Evolutionary conservation across 306 rosid species (phyloP), one percentile per base, ranked within the genome.

Genomic region (Prunus padus): DNA sequence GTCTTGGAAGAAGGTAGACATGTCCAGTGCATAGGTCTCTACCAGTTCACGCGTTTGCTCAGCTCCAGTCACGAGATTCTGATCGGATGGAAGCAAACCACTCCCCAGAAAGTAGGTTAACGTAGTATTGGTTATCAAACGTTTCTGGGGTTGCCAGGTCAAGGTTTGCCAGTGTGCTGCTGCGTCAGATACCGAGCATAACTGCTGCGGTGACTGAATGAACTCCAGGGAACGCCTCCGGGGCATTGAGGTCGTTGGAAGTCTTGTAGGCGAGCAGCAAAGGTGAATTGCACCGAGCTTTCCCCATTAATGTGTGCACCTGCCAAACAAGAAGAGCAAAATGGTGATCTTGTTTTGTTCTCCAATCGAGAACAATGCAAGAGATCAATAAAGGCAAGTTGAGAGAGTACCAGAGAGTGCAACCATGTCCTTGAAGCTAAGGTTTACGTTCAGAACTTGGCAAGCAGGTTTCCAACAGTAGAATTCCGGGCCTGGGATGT

Each of bases 281-380:
- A 90, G 30, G 93, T 81, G n/a, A 82, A n/a, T n/a, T 50, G 84
- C 98, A 92, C 3, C 96, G 87, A 2, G 98, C 97, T 83, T 78
- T 90, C 40, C 97, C 98, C 18, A 90, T 83, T 31, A 97, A n/a
- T 92, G 74, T 92, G 98, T 0, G 93, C 97, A 42, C 97, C 97
- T 90, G 67, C 60, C 60, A 12, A 60, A n/a, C 28, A 8, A 22
- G 1, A 23, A 28, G 33, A 44, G 31, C 40, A 62, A 51, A 11
- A 1, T 37, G 5, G 15, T 5, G 4, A 1, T 20, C 37, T 16
- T 46, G 2, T 7, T 26, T 11, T 70, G 28, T 51, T 4, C 51
- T 30, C 46, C 30, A 31, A 23, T 44, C 11, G 55, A 23, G 55
- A 54, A 72, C 23, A 40, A 26, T 45, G 42, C 5, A 25, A 49